Percentiles rank a stretch among this genome's conserved stretches.
Conservation (phyloP, 345 rosid genomes). For the Murraya koenigii region DNA sequence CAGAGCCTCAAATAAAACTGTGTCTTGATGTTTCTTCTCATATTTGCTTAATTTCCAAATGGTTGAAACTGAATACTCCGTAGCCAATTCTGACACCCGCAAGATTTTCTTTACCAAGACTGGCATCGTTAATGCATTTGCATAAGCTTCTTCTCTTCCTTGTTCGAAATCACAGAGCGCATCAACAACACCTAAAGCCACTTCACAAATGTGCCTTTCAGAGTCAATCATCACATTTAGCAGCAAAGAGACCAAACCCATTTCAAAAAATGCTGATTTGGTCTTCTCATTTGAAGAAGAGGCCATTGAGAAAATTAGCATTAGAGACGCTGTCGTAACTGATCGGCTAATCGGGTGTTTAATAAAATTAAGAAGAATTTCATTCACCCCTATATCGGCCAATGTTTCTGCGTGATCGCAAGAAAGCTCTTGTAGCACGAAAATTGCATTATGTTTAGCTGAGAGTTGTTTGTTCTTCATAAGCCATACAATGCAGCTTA, state of each 20-base stretch:
- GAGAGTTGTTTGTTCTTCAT: constrained; percentile 27
- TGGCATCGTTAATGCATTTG: constrained; percentile 39
- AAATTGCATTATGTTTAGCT: constrained; percentile 28
- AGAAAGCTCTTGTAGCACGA: constrained; percentile 30
- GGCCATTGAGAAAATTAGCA: constrained; percentile 33
- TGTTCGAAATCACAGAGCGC: constrained; percentile 30
- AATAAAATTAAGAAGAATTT: constrained; percentile 23
- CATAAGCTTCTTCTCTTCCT: constrained; percentile 35
- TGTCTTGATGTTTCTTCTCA: constrained; percentile 25
- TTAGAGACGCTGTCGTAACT: constrained; percentile 37
- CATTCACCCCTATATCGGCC: constrained; percentile 20
- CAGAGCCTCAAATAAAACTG: constrained; percentile 35
- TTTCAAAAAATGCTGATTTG: constrained; percentile 22
- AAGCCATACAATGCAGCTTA: constrained; percentile 33
- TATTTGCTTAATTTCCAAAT: constrained; percentile 44
- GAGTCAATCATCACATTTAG: constrained; percentile 30
- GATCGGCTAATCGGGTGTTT: constrained; percentile 28
- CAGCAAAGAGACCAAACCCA: constrained; percentile 33
- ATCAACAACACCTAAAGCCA: constrained; percentile 32
- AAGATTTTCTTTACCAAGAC: constrained; percentile 49
- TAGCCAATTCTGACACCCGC: constrained; percentile 36
- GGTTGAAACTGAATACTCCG: constrained; percentile 36
- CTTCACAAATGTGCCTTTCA: constrained; percentile 36
- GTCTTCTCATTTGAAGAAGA: constrained; percentile 5
- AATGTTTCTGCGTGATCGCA: constrained; percentile 18